Evolutionary conservation across 345 rosid species (phyloP).

Genomic region (Ceriops decandra): DNA sequence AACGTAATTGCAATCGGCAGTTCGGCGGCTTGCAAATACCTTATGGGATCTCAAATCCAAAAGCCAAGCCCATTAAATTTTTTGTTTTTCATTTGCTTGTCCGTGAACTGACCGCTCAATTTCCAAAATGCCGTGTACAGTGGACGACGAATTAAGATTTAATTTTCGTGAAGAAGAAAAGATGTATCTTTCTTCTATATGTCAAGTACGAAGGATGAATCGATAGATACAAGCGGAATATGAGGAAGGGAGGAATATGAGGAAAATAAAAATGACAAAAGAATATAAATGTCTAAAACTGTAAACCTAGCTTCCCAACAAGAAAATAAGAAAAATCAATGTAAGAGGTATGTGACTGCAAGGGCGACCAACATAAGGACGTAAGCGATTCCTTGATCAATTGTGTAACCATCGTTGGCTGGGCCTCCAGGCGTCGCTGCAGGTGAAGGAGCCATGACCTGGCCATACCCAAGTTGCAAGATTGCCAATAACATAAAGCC

Average conservation of each 20-base stretch:
- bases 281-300: background rate
- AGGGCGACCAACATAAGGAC: slow-evolving; percentile 33
- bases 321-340: slow-evolving; percentile 16
- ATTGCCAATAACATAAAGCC: slow-evolving; percentile 38
- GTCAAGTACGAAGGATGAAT: background rate
- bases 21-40: no score
- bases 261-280: slow-evolving; percentile 10
- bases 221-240: background rate
- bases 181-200: no score
- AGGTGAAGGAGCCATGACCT: slow-evolving; percentile 38
- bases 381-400: slow-evolving; percentile 49
- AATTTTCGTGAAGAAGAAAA: no score
- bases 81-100: no score
- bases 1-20: no score
- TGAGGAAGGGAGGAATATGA: background rate
- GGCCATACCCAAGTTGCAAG: slow-evolving; percentile 35
- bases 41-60: no score
- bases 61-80: no score
- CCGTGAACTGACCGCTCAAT: no score
- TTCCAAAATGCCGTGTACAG: no score
- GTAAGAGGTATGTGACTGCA: slow-evolving; percentile 37
- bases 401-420: slow-evolving; percentile 37
- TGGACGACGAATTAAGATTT: no score
- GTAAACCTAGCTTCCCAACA: no score
- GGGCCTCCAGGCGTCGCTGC: slow-evolving; percentile 23